Conservation (phyloP, 2,329 filamentous ascomycete species). For the Knufia fluminis region DNA sequence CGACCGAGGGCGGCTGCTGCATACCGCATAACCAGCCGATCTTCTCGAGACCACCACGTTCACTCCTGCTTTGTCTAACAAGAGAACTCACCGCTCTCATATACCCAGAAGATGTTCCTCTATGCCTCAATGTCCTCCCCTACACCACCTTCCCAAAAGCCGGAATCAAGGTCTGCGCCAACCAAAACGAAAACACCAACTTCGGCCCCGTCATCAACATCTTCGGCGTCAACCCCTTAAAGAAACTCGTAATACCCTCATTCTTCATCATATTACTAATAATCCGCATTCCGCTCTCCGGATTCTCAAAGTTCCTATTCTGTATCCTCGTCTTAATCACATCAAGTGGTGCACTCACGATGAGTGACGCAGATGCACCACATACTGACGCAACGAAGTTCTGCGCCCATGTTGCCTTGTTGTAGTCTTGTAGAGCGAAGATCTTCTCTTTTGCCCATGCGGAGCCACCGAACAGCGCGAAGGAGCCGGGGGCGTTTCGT, state of each 20-base stretch:
- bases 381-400: constrained; percentile 96
- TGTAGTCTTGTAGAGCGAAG: constrained; percentile 85
- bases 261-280: constrained; percentile 86
- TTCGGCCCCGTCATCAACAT: constrained; percentile 98
- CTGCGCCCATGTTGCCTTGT: constrained; percentile 85
- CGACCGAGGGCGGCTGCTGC: too few species aligned
- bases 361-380: constrained; percentile 85
- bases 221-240: constrained; percentile 96
- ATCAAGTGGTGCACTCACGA: constrained; percentile 92
- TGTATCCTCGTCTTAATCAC: constrained; percentile 98
- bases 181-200: constrained; percentile 99
- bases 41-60: too few species aligned
- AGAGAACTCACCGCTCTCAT: too few species aligned
- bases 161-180: constrained; percentile 95
- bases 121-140: too few species aligned
- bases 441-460: constrained; percentile 97
- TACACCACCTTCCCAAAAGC: constrained; percentile 65
- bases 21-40: too few species aligned
- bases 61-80: too few species aligned
- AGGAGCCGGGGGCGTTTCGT: constrained; percentile 91
- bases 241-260: constrained; percentile 79
- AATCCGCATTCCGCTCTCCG: constrained; percentile 87
- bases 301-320: constrained; percentile 98
- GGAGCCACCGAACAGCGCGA: constrained; percentile 93
- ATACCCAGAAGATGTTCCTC: too few species aligned